Evolutionary conservation across 257 asterid species (phyloP).

Genomic region (Solanum medicagineum): DNA sequence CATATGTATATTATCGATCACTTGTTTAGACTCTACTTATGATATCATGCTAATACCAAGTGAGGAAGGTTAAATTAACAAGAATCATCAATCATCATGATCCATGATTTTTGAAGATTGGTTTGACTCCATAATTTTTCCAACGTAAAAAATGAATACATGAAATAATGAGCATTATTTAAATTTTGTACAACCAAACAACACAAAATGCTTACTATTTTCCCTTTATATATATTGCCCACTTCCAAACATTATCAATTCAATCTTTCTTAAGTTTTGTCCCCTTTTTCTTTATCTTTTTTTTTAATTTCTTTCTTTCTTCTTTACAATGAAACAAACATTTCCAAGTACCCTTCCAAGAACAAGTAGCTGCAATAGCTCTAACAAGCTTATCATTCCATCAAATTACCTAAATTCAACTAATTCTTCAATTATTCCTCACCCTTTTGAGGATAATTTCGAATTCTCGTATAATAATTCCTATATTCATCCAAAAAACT

Average conservation of each 20-base stretch:
- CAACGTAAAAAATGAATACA: not conserved
- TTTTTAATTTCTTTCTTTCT: not conserved
- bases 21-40: no score
- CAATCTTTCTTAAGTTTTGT: not conserved
- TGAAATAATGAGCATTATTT: constrained; percentile 19
- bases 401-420: not conserved
- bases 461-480: constrained; percentile 3
- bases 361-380: constrained; percentile 50
- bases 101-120: not conserved
- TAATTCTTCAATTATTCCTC: constrained; percentile 5
- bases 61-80: not conserved
- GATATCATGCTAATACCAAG: no score
- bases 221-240: constrained; percentile 16
- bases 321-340: not conserved
- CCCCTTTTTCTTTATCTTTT: not conserved
- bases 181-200: not conserved
- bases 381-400: constrained; percentile 36
- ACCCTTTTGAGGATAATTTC: constrained; percentile 11
- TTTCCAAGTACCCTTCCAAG: constrained; percentile 20
- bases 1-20: no score
- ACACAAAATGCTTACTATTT: constrained; percentile 24
- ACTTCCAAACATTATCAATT: constrained; percentile 1
- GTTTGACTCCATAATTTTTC: not conserved
- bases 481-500: constrained; percentile 2
- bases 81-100: not conserved